Evolutionary conservation across 306 rosid species (phyloP), one percentile per base, ranked within the genome.

Genomic region (Prunus armeniaca): DNA sequence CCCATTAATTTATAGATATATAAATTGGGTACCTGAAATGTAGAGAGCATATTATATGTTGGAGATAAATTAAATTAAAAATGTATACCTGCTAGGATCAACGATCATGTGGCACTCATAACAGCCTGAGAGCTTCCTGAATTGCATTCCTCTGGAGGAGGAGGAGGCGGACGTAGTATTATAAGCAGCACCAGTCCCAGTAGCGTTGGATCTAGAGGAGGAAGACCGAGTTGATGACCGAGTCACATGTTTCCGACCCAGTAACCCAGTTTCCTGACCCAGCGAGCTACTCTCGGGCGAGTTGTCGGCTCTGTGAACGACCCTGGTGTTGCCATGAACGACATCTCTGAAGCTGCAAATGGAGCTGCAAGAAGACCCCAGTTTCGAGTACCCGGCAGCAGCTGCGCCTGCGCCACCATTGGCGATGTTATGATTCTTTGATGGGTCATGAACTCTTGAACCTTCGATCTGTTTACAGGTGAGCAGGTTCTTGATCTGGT

Each of bases 91-190:
- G 92, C 85, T 87, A 54, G 97, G 98, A 83, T 96, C 99, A 76
- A 96, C 80, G 86, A 92, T 91, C 90, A 87, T 87, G 86, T 88
- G 99, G 70, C 99, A 96, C 81, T 96, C 98, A 68, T 96, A 96
- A 83, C 99, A 96, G 2, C 99, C 99, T 4, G 98, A 96, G 0
- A 96, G 91, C 69, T 96, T 92, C 76, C 98, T 81, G 72, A 96
- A 96, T 75, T 96, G 99, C 87, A 96, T 86, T 71, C 91, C 97
- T 80, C 93, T 89, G 9, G 96, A 87, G 9, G 96, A 87, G 24
- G 87, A 88, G 20, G 96, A 87, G 24, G 87, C 87, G 20, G 92
- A 79, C 69, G 97, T 61, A 28, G 18, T 12, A 22, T 61, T 17
- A 83, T 58, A 81, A 19, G 84, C 49, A 51, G 71, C 63, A 25